Evolutionary conservation across 2,329 filamentous ascomycete species (phyloP), one percentile per base, ranked within the genome.

Genomic region (Sporothrix protearum): DNA sequence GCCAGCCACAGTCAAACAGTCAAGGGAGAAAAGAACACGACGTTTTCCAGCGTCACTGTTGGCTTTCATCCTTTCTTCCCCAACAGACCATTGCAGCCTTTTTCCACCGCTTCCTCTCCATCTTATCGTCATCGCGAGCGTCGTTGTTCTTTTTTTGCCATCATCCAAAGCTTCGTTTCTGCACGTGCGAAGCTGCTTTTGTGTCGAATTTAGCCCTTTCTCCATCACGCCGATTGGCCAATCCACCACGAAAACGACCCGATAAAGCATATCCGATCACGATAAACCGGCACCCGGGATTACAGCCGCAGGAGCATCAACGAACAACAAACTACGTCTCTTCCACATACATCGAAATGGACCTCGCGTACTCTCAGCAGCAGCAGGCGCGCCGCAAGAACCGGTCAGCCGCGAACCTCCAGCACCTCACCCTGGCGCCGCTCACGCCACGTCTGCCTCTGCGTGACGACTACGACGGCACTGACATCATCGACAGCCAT

Each of bases 401-500:
- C 76, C 84, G 85, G 75, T 89, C 88, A 28, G 83, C 84, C 36
- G 86, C 84, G 66, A 89, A 85, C 79, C 81, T 89, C 74, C 86
- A 86, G 76, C 85, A 88, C 76, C 83, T 89, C 72, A 85, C 86
- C 16, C 87, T 91, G 72, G 88, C 87, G n/a, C 89, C 89, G 36
- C 81, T 91, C 70, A 90, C 88, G 30, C 84, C 85, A 68, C 87
- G 86, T 77, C 82, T 91, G 9, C 88, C 88, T 55, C 80, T 89
- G 71, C 81, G 83, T 73, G 87, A 89, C 76, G 80, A 84, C 75
- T 77, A 84, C 42, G 77, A 78, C 74, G 81, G 71, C 42, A 28
- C 45, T 39, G 45, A 36, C 63, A 68, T 72, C 30, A 73, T 68
- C 36, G 63, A 71, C 42, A 59, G 28, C 51, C 68, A 73, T 12